These are phyloP conservation scores for Lactarius quietus DNA, from an alignment of 768 basidiomycete genomes.

Conservation along the genomic window DNA sequence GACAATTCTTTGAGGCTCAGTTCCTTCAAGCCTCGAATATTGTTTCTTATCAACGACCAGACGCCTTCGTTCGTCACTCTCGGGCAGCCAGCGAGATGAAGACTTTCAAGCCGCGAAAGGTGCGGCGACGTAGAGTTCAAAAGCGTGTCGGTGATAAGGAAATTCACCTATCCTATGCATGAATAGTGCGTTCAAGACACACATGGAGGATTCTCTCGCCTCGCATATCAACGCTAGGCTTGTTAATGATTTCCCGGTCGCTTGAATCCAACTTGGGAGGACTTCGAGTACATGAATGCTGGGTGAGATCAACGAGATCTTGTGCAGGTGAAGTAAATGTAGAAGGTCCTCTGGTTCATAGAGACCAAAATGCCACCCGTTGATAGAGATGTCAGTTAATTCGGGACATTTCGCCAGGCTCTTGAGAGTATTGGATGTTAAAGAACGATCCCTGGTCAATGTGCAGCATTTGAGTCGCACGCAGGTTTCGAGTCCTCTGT, in stretches of 20 bases:
- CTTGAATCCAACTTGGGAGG: constrained; percentile 49
- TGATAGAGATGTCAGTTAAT: constrained; percentile 63
- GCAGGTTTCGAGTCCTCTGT: constrained; percentile 57
- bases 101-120: constrained; percentile 49
- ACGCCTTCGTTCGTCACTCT: constrained; percentile 64
- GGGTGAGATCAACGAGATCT: constrained; percentile 74
- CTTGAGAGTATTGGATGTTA: constrained; percentile 56
- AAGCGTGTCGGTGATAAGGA: constrained; percentile 53
- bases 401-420: constrained; percentile 42
- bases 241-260: constrained; percentile 45
- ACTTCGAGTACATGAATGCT: constrained; percentile 48
- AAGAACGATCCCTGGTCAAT: constrained; percentile 79
- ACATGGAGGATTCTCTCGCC: constrained; percentile 36
- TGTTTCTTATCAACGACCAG: constrained; percentile 46
- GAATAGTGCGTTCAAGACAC: not conserved
- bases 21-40: constrained; percentile 44
- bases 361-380: constrained; percentile 53
- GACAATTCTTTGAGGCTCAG: constrained; percentile 64
- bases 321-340: constrained; percentile 48
- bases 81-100: constrained; percentile 64
- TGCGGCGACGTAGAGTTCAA: constrained; percentile 48
- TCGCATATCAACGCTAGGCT: constrained; percentile 68
- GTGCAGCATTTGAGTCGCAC: constrained; percentile 57
- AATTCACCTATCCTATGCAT: constrained; percentile 44
- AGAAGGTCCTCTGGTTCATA: constrained; percentile 53